A percentile compares a stretch with the other conserved stretches of the same genome.
Evolutionary conservation across 2,329 filamentous ascomycete species (phyloP).

Genomic region (Cordyceps pruinosa): DNA sequence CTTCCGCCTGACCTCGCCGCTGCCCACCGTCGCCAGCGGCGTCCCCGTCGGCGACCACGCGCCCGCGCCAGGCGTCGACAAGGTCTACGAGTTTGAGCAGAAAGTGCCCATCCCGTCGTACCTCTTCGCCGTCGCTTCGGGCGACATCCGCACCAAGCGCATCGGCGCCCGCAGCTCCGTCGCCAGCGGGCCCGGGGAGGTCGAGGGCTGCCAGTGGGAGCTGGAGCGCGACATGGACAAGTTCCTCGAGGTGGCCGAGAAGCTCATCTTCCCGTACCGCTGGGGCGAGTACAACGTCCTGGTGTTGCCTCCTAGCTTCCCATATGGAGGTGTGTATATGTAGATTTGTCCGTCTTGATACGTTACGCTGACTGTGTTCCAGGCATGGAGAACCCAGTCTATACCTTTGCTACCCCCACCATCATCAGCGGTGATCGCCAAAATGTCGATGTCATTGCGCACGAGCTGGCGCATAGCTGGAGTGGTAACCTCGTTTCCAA

Average conservation of each 20-base stretch:
- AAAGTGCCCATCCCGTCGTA: slow-evolving; percentile 90
- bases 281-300: slow-evolving; percentile 96
- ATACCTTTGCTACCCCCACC: slow-evolving; percentile 91
- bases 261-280: slow-evolving; percentile 74
- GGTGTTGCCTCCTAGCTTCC: slow-evolving; percentile 82
- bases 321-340: slow-evolving; percentile 63
- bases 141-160: slow-evolving; percentile 77
- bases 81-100: slow-evolving; percentile 80
- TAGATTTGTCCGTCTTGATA: too few species aligned
- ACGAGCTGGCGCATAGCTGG: slow-evolving; percentile 73
- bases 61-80: slow-evolving; percentile 41
- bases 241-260: slow-evolving; percentile 82
- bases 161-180: slow-evolving; percentile 83
- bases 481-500: slow-evolving; percentile 80
- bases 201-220: slow-evolving; percentile 81
- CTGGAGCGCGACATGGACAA: slow-evolving; percentile 85
- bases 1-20: slow-evolving; percentile 78
- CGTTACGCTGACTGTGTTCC: not conserved
- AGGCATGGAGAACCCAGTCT: slow-evolving; percentile 88
- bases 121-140: slow-evolving; percentile 83
- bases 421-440: slow-evolving; percentile 86
- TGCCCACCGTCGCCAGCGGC: slow-evolving; percentile 89
- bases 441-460: slow-evolving; percentile 94
- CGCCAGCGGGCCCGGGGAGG: slow-evolving; percentile 80
- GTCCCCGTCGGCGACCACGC: slow-evolving; percentile 47